Conservation (phyloP, 176 grass and related monocot genomes). For the Carex kokanica region DNA sequence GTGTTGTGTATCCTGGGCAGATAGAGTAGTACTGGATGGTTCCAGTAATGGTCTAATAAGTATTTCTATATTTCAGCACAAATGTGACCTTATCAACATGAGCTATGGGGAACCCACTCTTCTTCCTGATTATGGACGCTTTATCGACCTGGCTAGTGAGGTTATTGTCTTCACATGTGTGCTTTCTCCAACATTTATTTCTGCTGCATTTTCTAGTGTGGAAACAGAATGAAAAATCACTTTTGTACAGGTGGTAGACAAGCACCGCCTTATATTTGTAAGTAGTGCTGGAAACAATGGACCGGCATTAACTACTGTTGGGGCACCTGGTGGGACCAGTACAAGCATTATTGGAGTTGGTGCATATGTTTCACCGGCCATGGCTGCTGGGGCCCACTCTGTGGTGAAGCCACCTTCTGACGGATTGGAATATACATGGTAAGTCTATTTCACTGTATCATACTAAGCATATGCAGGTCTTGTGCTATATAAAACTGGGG, state of each 20-base stretch:
- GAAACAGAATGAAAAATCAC: background rate
- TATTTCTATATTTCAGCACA: conserved; percentile 71
- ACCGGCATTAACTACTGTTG: conserved; percentile 87
- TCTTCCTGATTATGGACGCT: conserved; percentile 96
- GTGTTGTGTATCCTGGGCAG: no score
- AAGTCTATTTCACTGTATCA: conserved; percentile 11
- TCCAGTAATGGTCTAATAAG: conserved; percentile 1
- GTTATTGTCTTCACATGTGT: conserved; percentile 32
- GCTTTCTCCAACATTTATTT: conserved; percentile 29
- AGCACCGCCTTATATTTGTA: conserved; percentile 87
- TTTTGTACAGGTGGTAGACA: conserved; percentile 68
- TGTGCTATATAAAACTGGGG: background rate
- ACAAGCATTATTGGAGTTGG: conserved; percentile 96
- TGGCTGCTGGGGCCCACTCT: conserved; percentile 97
- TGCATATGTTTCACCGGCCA: conserved; percentile 96
- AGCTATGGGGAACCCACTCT: conserved; percentile 92
- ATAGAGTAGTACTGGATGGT: no score
- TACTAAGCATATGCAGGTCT: background rate
- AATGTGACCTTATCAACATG: conserved; percentile 99
- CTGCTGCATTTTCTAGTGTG: background rate
- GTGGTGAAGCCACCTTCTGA: conserved; percentile 76
- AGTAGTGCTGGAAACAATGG: conserved; percentile 93
- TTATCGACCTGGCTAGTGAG: conserved; percentile 97
- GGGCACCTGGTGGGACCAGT: conserved; percentile 91
- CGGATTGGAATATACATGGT: conserved; percentile 97